These are phyloP conservation scores for Pleoardoris graminearum DNA, from an alignment of 2,329 filamentous ascomycete species.

Conservation along the genomic window DNA sequence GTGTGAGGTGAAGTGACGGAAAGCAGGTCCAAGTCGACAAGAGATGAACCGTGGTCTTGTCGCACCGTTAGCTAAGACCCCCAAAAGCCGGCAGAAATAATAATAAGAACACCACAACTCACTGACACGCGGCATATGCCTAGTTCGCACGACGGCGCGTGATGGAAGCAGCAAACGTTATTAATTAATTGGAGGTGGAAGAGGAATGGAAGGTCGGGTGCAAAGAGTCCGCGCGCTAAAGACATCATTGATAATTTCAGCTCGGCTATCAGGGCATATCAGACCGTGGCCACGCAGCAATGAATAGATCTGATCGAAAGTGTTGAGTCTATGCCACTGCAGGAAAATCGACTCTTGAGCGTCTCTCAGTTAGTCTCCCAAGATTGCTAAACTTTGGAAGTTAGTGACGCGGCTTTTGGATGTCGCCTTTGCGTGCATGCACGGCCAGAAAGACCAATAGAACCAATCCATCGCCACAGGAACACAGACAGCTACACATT, in stretches of 20 bases:
- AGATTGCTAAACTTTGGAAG: neutral
- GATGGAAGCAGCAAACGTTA: conserved; percentile 23
- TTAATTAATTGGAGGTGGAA: conserved; percentile 21
- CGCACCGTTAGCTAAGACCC: conserved; percentile 32
- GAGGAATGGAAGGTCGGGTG: conserved; percentile 36
- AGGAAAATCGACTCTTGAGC: neutral
- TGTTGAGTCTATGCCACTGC: neutral
- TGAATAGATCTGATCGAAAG: neutral
- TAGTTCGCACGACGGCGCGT: conserved; percentile 9
- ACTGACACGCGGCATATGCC: conserved; percentile 16
- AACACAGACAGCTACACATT: neutral
- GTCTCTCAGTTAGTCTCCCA: neutral
- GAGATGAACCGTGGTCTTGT: conserved; percentile 40
- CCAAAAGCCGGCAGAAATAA: conserved; percentile 18
- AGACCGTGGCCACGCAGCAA: conserved; percentile 22
- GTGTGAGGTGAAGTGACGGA: conserved; percentile 38
- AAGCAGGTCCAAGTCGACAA: conserved; percentile 37
- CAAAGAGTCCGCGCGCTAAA: conserved; percentile 35
- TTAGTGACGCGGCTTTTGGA: neutral
- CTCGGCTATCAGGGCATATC: conserved; percentile 40
- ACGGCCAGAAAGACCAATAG: neutral
- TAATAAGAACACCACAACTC: conserved; percentile 16
- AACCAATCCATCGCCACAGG: neutral
- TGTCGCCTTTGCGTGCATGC: neutral
- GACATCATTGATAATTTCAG: conserved; percentile 39